A percentile compares a stretch with the other conserved stretches of the same genome.
Conservation (phyloP, 2,329 filamentous ascomycete genomes). For the Talaromyces albobiverticillius region DNA sequence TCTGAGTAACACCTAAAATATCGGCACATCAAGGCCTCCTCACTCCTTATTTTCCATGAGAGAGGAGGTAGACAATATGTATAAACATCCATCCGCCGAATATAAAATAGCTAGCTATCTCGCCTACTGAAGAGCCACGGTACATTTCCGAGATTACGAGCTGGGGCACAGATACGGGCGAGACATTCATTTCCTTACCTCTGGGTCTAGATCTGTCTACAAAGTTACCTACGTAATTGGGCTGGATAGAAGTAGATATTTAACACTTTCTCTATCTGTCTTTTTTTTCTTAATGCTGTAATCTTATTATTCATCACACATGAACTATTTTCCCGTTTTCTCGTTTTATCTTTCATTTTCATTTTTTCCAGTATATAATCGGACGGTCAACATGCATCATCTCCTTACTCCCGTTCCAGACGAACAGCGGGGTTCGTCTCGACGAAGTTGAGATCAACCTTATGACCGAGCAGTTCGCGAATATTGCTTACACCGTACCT, state of each 20-base stretch:
- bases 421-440: slow-evolving; percentile 87
- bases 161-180: slow-evolving; percentile 68
- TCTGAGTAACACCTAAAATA: not conserved
- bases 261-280: not conserved
- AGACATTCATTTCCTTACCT: slow-evolving; percentile 51
- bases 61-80: slow-evolving; percentile 42
- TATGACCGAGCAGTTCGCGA: slow-evolving; percentile 86
- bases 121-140: slow-evolving; percentile 64
- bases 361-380: slow-evolving; percentile 1
- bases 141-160: slow-evolving; percentile 52
- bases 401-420: slow-evolving; percentile 71
- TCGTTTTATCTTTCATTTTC: not conserved
- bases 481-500: slow-evolving; percentile 80
- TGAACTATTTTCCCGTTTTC: not conserved
- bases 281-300: not conserved
- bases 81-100: slow-evolving; percentile 36
- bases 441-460: slow-evolving; percentile 91
- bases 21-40: slow-evolving; percentile 48
- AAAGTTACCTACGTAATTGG: not conserved
- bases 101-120: slow-evolving; percentile 25
- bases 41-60: slow-evolving; percentile 36
- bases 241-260: slow-evolving; percentile 1
- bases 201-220: too few species aligned
- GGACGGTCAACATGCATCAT: too few species aligned
- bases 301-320: not conserved